Evolutionary conservation across 2,329 filamentous ascomycete genomes (phyloP), one percentile per base, ranked within the genome.

Genomic region (Mariannaea sp.): DNA sequence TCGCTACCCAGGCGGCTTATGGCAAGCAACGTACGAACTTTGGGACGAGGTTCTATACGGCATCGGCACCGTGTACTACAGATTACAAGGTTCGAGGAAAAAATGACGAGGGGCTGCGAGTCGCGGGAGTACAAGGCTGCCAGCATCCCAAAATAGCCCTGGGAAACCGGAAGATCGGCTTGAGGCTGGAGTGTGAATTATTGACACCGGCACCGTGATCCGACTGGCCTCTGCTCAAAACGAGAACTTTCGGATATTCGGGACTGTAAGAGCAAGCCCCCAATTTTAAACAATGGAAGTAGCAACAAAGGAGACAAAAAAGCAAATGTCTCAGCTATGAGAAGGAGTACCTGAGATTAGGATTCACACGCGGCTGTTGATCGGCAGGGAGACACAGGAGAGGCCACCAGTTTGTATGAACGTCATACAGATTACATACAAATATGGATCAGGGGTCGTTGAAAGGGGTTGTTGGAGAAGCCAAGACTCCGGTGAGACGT

Each of bases 11-110:
- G 55, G 57, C 46, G 58, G 62, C 32, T 46, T 72, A 29, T 68
- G 67, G 63, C 65, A 65, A 45, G 69, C 63, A 57, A 72, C 70
- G n/a, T 65, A 71, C 55, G 65, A 72, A 50, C 42, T 70, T 17
- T 76, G 73, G 73, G 73, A 75, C 17, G 63, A 65, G 8, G 66
- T 76, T n/a, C 66, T 74, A 30, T 70, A 73, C 49, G 66, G 68
- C 32, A 62, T 76, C 35, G 74, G 72, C 38, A 72, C 66, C 49
- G 62, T 65, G 39, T 75, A 74, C 60, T 73, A 69, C 65, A 74
- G 70, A 74, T 60, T 73, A 69, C 65, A 74, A 70, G 49, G 56
- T 69, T 39, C 60, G 61, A 49, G 65, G 65, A 22, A 32, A 59
- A 58, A n/a, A 53, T 53, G 58, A 30, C 35, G 26, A 27, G 27